phyloP scores from a whole-genome alignment of 2,329 filamentous ascomycete species.

The Aspergillus pseudoterreus region DNA sequence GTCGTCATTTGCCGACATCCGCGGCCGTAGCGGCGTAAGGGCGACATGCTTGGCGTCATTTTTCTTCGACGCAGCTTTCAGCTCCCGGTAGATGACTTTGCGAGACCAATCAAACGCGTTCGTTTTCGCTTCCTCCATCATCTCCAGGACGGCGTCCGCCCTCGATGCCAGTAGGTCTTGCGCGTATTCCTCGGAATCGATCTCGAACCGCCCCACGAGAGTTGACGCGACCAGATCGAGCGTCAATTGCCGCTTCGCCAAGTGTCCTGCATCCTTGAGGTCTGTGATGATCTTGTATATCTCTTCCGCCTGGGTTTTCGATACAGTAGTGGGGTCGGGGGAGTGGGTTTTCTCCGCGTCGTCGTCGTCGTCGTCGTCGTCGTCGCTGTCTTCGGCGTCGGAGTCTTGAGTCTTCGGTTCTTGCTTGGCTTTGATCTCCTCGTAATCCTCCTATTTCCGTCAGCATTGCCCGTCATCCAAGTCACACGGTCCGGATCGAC shows the following conservation, averaged over 20 bases:
- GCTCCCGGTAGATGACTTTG: constrained; percentile 40
- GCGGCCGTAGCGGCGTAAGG: constrained; percentile 33
- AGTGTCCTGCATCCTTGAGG: constrained; percentile 37
- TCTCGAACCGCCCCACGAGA: constrained; percentile 32
- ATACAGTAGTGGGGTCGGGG: constrained; percentile 23
- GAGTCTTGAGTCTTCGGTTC: constrained; percentile 19
- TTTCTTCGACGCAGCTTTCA: constrained; percentile 32
- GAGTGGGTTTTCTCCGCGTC: constrained; percentile 18
- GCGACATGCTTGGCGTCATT: constrained; percentile 24
- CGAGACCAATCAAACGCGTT: constrained; percentile 37
- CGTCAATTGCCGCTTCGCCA: constrained; percentile 40
- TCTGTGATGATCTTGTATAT: constrained; percentile 37
- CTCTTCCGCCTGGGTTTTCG: constrained; percentile 33
- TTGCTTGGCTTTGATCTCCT: constrained; percentile 24
- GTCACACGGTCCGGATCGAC: background rate
- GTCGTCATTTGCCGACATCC: constrained; percentile 22
- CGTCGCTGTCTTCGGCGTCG: constrained; percentile 15
- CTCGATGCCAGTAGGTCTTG: constrained; percentile 33
- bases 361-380: constrained; percentile 9
- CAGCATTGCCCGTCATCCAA: background rate
- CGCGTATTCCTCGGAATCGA: constrained; percentile 33
- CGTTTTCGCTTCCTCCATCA: constrained; percentile 36
- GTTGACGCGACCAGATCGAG: constrained; percentile 31
- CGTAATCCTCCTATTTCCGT: constrained; percentile 31
- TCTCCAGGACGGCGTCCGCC: constrained; percentile 29